phyloP scores from a whole-genome alignment of 2,329 filamentous ascomycete genomes.

The Fusarium sp. region DNA sequence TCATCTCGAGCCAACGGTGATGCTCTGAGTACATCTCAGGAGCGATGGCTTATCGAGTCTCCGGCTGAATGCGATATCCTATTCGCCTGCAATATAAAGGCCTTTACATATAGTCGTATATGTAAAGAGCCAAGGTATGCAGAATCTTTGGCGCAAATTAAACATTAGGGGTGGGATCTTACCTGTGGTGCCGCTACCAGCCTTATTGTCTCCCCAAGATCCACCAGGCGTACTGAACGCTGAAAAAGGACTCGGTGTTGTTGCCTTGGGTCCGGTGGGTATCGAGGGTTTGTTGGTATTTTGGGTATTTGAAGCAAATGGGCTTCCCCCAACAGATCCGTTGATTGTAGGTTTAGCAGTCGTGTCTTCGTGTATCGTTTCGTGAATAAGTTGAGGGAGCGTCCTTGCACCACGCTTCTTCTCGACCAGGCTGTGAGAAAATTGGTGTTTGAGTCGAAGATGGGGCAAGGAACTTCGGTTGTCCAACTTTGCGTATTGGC shows the following conservation, averaged over 20 bases:
- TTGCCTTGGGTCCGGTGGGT: slow-evolving; percentile 13
- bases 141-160: slow-evolving; percentile 45
- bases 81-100: slow-evolving; percentile 37
- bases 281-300: slow-evolving; percentile 6
- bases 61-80: slow-evolving; percentile 43
- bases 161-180: slow-evolving; percentile 36
- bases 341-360: slow-evolving; percentile 23
- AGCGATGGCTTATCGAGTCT: slow-evolving; percentile 44
- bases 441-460: slow-evolving; percentile 65
- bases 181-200: slow-evolving; percentile 40
- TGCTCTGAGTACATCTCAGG: slow-evolving; percentile 30
- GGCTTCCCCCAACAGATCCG: slow-evolving; percentile 43
- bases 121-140: slow-evolving; percentile 31
- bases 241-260: slow-evolving; percentile 30
- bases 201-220: slow-evolving; percentile 14
- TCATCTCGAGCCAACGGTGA: slow-evolving; percentile 42
- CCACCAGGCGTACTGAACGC: slow-evolving; percentile 13
- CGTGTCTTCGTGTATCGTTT: slow-evolving; percentile 62
- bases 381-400: slow-evolving; percentile 67
- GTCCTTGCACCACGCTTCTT: slow-evolving; percentile 65
- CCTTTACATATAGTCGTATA: slow-evolving; percentile 17
- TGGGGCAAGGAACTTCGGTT: slow-evolving; percentile 59
- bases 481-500: slow-evolving; percentile 59
- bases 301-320: slow-evolving; percentile 46
- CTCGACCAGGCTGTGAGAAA: slow-evolving; percentile 69